Evolutionary conservation across 2,329 filamentous ascomycete genomes (phyloP), one percentile per base, ranked within the genome.

Genomic region (Colletotrichum eleusines): DNA sequence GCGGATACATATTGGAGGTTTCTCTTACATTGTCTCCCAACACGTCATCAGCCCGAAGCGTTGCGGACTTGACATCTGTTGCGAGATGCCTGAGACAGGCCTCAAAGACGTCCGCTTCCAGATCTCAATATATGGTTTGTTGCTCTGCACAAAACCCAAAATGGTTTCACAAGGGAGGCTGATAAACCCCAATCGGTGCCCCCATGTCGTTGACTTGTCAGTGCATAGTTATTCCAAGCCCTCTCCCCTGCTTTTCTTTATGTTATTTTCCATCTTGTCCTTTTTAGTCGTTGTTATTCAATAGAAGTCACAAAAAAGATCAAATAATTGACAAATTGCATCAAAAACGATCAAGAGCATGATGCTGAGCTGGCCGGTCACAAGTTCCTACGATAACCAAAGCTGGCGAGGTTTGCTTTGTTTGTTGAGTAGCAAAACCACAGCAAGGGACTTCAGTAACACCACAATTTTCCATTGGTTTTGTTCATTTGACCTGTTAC

Each of bases 401-500:
- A 18, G 11, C 14, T 16, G 4, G 16, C 4, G 14, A 31, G 14
- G 7, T 20, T 20, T 8, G 23, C 14, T 28, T 18, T 20, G 48
- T 51, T 51, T 18, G 7, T 4, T 18, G 14, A 20, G 14, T 31
- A 1, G 0, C 26, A 51, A 16, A 18, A 9, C 2, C 14, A 51
- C 16, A 31, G 48, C 14, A 51, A 51, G 48, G 14, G 48, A 5
- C 26, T 18, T 11, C 2, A 20, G 14, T 51, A 31, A 5, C 48
- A 51, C 5, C 14, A 31, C 7, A 31, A 8, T 18, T 51, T 18
- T 7, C n/a, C 26, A 31, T 31, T 7, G 2, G 9, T 12, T 12
- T 14, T 3, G 2, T 28, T 28, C 23, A 28, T 3, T 2, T 1
- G 11, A 11, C 1, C 7, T 23, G 5, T 7, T 51, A 1, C 2